phyloP scores from a whole-genome alignment of 1,139 yeast genomes.

The Arxiozyma slooffiae region DNA sequence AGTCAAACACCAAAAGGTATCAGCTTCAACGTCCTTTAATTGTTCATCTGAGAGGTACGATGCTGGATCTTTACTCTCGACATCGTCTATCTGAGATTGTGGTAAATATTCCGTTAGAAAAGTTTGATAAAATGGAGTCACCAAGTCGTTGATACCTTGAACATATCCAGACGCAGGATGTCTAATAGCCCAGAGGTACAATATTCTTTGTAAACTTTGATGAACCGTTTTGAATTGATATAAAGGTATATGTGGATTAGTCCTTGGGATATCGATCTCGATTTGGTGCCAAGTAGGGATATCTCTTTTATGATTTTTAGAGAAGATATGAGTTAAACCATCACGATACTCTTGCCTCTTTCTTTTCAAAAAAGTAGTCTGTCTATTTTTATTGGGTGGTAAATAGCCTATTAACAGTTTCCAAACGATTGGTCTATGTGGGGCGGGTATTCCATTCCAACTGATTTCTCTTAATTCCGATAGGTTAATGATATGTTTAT shows the following conservation, averaged over 20 bases:
- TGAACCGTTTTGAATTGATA: constrained; percentile 68
- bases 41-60: constrained; percentile 45
- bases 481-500: constrained; percentile 50
- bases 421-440: constrained; percentile 80
- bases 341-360: constrained; percentile 81
- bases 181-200: constrained; percentile 91
- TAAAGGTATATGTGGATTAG: constrained; percentile 74
- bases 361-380: constrained; percentile 57
- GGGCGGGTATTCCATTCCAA: constrained; percentile 90
- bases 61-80: constrained; percentile 52
- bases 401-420: constrained; percentile 79
- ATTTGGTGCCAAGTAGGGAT: constrained; percentile 91
- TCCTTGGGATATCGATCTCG: constrained; percentile 87
- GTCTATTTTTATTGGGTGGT: constrained; percentile 74
- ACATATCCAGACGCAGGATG: constrained; percentile 98
- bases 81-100: constrained; percentile 32
- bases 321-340: constrained; percentile 52
- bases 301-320: constrained; percentile 46
- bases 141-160: constrained; percentile 95
- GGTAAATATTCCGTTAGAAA: constrained; percentile 60
- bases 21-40: constrained; percentile 70
- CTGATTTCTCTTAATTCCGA: constrained; percentile 65
- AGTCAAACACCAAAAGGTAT: constrained; percentile 92
- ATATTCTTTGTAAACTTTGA: constrained; percentile 62
- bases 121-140: constrained; percentile 88